phyloP scores from a whole-genome alignment of 2,329 filamentous ascomycete species.

The Penicillium sp. region DNA sequence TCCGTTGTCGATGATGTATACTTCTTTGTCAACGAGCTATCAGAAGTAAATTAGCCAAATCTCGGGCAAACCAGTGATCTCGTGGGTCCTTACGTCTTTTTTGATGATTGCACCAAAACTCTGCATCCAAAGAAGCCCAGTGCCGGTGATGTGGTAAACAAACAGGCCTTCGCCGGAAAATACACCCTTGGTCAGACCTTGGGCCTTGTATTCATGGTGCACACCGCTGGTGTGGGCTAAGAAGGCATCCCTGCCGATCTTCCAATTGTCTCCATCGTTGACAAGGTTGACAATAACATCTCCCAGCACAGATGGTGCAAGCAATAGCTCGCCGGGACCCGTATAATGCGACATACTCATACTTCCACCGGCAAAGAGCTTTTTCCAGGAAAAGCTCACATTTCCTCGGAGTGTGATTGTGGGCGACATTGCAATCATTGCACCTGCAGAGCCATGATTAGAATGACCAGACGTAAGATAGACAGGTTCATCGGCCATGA shows the following conservation, averaged over 20 bases:
- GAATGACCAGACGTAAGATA: background rate
- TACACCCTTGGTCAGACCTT: conserved; percentile 84
- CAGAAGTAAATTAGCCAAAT: background rate
- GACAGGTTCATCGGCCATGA: background rate
- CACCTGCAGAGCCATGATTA: conserved; percentile 50
- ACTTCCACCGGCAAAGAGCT: conserved; percentile 80
- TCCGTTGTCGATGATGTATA: conserved; percentile 90
- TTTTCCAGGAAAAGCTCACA: conserved; percentile 87
- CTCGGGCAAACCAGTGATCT: background rate
- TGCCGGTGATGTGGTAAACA: conserved; percentile 81
- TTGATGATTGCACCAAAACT: conserved; percentile 93
- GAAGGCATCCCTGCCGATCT: conserved; percentile 82
- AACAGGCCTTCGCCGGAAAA: conserved; percentile 93
- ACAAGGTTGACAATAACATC: conserved; percentile 82
- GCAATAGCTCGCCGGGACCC: conserved; percentile 84
- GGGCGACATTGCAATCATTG: conserved; percentile 94
- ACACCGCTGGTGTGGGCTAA: conserved; percentile 85
- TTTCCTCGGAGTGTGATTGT: conserved; percentile 80
- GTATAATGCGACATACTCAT: conserved; percentile 78
- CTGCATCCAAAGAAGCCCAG: conserved; percentile 82
- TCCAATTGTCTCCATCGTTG: conserved; percentile 69
- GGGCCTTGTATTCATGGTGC: conserved; percentile 81
- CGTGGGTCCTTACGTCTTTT: conserved; percentile 67
- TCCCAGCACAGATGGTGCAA: conserved; percentile 77
- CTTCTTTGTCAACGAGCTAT: conserved; percentile 64